These are phyloP conservation scores for Aspergillus sp. DNA, from an alignment of 2,329 filamentous ascomycete genomes.

Conservation along the genomic window DNA sequence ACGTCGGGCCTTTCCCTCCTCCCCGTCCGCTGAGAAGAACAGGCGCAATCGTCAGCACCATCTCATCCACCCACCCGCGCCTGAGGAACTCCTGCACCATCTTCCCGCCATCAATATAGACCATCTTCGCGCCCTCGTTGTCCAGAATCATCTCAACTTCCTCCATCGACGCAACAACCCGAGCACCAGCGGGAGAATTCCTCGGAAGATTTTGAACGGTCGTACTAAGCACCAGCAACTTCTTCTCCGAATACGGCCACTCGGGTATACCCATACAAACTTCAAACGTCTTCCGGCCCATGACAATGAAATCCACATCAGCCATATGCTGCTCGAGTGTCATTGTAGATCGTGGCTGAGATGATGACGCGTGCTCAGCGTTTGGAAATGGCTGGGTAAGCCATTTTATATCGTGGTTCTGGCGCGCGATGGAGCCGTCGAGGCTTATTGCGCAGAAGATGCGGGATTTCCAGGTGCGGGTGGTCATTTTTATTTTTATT, in stretches of 20 bases:
- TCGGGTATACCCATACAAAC: not conserved
- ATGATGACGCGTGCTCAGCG: not conserved
- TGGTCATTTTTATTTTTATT: too few relatives aligned
- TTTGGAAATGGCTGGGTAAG: not conserved
- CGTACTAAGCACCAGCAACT: slow-evolving; percentile 4
- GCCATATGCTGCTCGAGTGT: slow-evolving; percentile 7
- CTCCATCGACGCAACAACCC: slow-evolving; percentile 1
- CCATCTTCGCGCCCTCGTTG: not conserved
- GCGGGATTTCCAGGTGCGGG: slow-evolving; percentile 1
- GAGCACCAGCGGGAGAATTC: not conserved
- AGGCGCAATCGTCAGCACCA: slow-evolving; percentile 9
- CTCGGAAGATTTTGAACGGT: not conserved
- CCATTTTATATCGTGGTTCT: slow-evolving; percentile 9
- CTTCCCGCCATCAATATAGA: slow-evolving; percentile 12
- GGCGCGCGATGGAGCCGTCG: slow-evolving; percentile 12
- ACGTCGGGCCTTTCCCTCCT: not conserved
- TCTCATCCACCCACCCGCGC: slow-evolving; percentile 13
- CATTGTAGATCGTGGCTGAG: not conserved
- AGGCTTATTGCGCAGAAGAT: slow-evolving; percentile 13
- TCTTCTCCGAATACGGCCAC: slow-evolving; percentile 10
- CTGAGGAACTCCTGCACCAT: slow-evolving; percentile 7
- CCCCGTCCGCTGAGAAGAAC: slow-evolving; percentile 3
- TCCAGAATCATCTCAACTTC: not conserved
- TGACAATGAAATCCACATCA: slow-evolving; percentile 10
- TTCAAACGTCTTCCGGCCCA: slow-evolving; percentile 12